Evolutionary conservation across 176 grass and related monocot genomes (phyloP), one percentile per base, ranked within the genome.

Genomic region (bread wheat (Triticum aestivum)): DNA sequence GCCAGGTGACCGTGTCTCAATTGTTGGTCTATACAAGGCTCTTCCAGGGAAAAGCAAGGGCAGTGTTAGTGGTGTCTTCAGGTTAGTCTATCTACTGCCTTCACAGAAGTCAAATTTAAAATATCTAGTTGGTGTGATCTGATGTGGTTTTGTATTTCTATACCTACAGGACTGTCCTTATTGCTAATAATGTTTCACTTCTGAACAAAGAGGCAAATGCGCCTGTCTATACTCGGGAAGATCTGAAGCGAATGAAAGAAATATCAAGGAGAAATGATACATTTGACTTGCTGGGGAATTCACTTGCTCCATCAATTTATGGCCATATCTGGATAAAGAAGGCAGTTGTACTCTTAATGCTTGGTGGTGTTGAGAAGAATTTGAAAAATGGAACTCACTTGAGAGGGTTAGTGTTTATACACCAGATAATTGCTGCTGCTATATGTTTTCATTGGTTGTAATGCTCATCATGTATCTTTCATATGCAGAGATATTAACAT

Each of bases 371-470:
- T 21, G 97, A 99, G 85, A 99, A 99, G 86, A 94, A 94, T 92
- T 78, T 99, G 30, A 94, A 96, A 82, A 99, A 99, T 87, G 97
- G 97, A 84, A 99, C 97, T 82, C 97, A 99, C 87, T 94, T 99
- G 86, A 96, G 97, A 93, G 97, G 97, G 97, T 99, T 33, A 88
- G 83, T 90, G 45, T 15, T 79, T 34, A 47, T 83, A 17, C 67
- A 75, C 62, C 6, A 18, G 34, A 79, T 72, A 8, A 74, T 73
- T 82, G 12, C 61, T 66, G 17, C 38, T 87, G 34, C n/a, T 65
- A 56, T 11, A 45, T 58, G 23, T 67, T 84, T 44, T 74, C 56
- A 35, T 61, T 72, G 11, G 37, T 34, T 77, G 29, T 13, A 24
- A 32, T 81, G 41, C 35, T 59, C 17, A 75, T 79, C 24, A 6